Evolutionary conservation across 2,329 filamentous ascomycete species (phyloP).

Genomic region (Aspergillus udagawae): DNA sequence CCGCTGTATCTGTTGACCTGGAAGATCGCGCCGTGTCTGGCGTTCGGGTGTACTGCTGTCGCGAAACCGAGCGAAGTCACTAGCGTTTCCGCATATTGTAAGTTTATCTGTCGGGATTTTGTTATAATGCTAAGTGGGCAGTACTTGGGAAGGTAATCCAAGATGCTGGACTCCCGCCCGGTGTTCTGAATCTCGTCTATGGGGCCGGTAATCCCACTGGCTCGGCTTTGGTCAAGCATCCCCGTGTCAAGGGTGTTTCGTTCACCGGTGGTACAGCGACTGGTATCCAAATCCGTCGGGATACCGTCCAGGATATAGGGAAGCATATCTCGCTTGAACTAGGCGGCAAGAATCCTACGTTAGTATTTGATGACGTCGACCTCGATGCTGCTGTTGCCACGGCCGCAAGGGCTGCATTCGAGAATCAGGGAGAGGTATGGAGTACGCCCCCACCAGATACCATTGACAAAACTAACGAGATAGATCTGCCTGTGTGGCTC

Average conservation of each 20-base stretch:
- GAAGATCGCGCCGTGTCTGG: constrained; percentile 19
- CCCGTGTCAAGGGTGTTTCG: constrained; percentile 13
- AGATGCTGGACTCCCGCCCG: constrained; percentile 11
- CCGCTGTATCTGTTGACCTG: constrained; percentile 16
- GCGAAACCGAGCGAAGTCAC: constrained; percentile 18
- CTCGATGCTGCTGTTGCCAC: constrained; percentile 10
- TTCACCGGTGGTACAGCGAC: constrained; percentile 16
- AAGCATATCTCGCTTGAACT: constrained; percentile 18
- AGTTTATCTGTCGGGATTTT: background rate
- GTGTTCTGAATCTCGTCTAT: constrained; percentile 15
- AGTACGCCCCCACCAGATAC: background rate
- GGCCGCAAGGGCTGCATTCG: constrained; percentile 14
- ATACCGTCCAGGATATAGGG: constrained; percentile 18
- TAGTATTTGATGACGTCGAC: constrained; percentile 17
- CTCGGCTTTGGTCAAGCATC: constrained; percentile 11
- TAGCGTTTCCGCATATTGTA: constrained; percentile 14
- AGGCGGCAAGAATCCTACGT: constrained; percentile 15
- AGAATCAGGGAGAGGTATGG: constrained; percentile 13
- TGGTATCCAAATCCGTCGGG: constrained; percentile 14
- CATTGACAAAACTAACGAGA: background rate
- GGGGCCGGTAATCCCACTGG: constrained; percentile 12
- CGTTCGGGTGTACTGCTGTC: constrained; percentile 17
- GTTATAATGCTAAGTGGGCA: background rate
- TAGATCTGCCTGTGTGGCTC: constrained; percentile 56
- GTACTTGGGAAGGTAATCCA: constrained; percentile 14